Base-by-base conservation (phyloP, 768 basidiomycete species). In the Strobilomyces confusus region DNA sequence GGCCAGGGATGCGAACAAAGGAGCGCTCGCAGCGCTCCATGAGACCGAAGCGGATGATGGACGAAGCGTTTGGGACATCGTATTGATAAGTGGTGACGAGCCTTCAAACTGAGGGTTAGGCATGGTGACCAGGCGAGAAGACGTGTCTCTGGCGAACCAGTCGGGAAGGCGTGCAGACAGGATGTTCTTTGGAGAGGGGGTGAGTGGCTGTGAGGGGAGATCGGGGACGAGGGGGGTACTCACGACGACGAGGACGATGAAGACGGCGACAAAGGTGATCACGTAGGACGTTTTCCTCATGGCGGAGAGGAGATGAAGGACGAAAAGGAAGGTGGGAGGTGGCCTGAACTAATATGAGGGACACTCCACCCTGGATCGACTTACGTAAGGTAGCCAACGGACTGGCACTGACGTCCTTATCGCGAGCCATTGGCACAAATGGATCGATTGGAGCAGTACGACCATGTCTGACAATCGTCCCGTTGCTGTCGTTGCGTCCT, bases 221-320 rank as follows among this genome's bases (percentile, higher is more conserved):
- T 1, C n/a, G n/a, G n/a, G n/a, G n/a, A n/a, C n/a, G n/a, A n/a
- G n/a, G 29, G 15, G 8, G 34, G 17, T 19, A 70, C 85, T 57
- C 55, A 87, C 86, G 41, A 87, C 63, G 23, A 77, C 58, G 9
- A 85, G 68, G 6, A 77, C 75, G 14, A 78, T 51, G 4, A 75
- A 62, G 1, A 86, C 80, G 26, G 80, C 79, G 53, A 81, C 58
- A 58, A 87, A 84, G 0, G 86, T 80, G 48, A 86, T 57, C 25
- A 78, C 79, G 57, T 89, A 89, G 1, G 84, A 88, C 1, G 77
- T 80, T 62, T 86, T 87, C 57, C 86, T 76, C 86, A 88, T 86
- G 26, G 49, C 63, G 46, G 44, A 36, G 13, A 26, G 46, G 33
- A 25, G 44, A 29, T 17, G 45, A 20, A 36, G 7, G 33, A 23